Evolutionary conservation across 2,329 filamentous ascomycete species (phyloP), one percentile per base, ranked within the genome.

Genomic region (Xylariaceae sp.): DNA sequence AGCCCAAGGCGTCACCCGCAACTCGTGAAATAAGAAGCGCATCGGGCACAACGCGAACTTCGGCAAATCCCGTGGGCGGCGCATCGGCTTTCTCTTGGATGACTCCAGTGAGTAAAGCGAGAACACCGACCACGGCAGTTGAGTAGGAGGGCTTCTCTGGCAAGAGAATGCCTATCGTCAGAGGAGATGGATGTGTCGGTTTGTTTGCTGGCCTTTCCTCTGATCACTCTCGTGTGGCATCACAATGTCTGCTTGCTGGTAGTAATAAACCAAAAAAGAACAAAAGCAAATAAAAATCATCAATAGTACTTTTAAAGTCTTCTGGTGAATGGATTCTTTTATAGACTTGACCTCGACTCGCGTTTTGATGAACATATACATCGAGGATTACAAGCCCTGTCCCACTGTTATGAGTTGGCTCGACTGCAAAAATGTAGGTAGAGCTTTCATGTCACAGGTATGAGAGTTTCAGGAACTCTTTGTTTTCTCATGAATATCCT

Each of bases 1-100:
- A 43, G 43, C 48, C 41, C 39, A 55, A 62, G 54, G 38, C 67
- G 67, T 46, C 62, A 62, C 52, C 65, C 64, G 46, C 41, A 53
- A 42, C 43, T 43, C 42, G 61, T 42, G 64, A 68, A 35, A 50
- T 54, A 30, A 65, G 67, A 41, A 68, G 63, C 39, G 56, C 62
- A 29, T 61, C 68, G 32, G 56, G 65, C 15, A 59, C 69, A n/a
- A 68, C 78, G 13, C 76, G 81, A 39, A 62, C 60, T 42, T 74
- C 80, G 6, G 73, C 80, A 24, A 97, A 97, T 58, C 91, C 93
- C 0, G 79, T 95, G 15, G 91, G 91, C 8, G 87, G 87, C n/a
- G 91, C 87, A 12, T 93, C 88, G 44, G 91, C 91, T 3, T 97
- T 97, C 68, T 84, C 87, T 11, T 97, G 90, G 90, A 83, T 96